Conservation (phyloP, 2,329 filamentous ascomycete genomes). For the Aspergillus brasiliensis region DNA sequence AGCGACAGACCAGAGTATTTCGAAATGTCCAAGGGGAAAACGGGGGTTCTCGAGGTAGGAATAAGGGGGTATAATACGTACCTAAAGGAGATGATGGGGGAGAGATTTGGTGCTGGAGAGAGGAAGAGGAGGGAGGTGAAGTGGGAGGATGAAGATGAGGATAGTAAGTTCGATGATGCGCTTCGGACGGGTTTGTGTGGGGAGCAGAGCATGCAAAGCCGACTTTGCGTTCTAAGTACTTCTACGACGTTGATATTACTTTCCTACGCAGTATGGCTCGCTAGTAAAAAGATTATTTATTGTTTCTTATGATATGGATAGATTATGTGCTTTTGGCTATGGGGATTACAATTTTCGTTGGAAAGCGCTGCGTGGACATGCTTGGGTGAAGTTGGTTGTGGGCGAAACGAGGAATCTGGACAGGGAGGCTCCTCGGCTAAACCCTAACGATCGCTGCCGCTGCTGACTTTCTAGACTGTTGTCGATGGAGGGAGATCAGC, state of each 20-base stretch:
- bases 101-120: background rate
- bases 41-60: background rate
- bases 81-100: slow-evolving; percentile 5
- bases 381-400: slow-evolving; percentile 14
- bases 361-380: background rate
- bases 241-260: background rate
- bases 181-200: slow-evolving; percentile 21
- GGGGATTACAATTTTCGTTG: background rate
- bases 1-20: too few relatives aligned
- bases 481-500: too few relatives aligned
- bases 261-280: slow-evolving; percentile 1
- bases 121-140: slow-evolving; percentile 7
- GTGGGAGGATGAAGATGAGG: slow-evolving; percentile 15
- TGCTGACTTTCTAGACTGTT: background rate
- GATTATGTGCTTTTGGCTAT: too few relatives aligned
- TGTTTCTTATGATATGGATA: too few relatives aligned
- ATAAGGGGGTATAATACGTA: background rate
- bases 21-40: background rate
- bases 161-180: slow-evolving; percentile 18
- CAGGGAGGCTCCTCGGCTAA: slow-evolving; percentile 42
- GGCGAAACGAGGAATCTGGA: slow-evolving; percentile 17
- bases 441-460: slow-evolving; percentile 33
- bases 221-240: slow-evolving; percentile 2
- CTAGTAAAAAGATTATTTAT: background rate
- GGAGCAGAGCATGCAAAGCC: slow-evolving; percentile 13